Evolutionary conservation across 148 eudicot species (phyloP).

Genomic region (Vaccinium corymbosum): DNA sequence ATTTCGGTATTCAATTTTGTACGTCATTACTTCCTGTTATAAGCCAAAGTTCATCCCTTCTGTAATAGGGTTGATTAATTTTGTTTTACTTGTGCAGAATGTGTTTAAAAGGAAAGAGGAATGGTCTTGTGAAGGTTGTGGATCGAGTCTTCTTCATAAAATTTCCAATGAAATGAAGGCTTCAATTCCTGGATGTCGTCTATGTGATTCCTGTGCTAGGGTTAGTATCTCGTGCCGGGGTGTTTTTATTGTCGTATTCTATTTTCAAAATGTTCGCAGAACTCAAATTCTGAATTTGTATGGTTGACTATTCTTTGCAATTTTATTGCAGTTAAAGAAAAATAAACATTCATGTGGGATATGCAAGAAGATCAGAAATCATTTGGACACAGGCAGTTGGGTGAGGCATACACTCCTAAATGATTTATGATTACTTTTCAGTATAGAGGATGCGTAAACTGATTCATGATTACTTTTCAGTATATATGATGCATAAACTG

Average conservation of each 20-base stretch:
- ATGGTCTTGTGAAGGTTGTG: constrained; percentile 74
- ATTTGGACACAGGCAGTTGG: constrained; percentile 64
- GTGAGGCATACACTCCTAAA: constrained; percentile 35
- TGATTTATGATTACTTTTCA: neutral
- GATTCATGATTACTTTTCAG: neutral
- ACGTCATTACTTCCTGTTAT: neutral
- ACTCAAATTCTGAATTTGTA: neutral
- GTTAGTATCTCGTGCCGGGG: constrained; percentile 27
- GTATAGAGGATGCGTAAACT: neutral
- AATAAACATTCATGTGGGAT: constrained; percentile 69
- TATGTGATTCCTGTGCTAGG: constrained; percentile 49
- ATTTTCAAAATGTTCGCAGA: neutral
- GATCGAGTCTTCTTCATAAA: constrained; percentile 47
- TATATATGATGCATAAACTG: neutral
- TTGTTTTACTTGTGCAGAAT: constrained; percentile 36
- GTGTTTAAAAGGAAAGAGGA: constrained; percentile 28
- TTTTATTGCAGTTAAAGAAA: constrained; percentile 45
- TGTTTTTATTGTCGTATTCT: neutral
- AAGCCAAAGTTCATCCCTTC: neutral
- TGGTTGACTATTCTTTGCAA: neutral
- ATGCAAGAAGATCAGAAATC: constrained; percentile 70
- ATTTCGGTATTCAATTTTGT: neutral
- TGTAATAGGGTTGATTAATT: neutral
- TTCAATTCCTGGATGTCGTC: constrained; percentile 47
- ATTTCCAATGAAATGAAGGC: constrained; percentile 42